A percentile compares a stretch with the other conserved stretches of the same genome.
Conservation (phyloP, 2,329 filamentous ascomycete species). For the Sclerotinia subarctica region DNA sequence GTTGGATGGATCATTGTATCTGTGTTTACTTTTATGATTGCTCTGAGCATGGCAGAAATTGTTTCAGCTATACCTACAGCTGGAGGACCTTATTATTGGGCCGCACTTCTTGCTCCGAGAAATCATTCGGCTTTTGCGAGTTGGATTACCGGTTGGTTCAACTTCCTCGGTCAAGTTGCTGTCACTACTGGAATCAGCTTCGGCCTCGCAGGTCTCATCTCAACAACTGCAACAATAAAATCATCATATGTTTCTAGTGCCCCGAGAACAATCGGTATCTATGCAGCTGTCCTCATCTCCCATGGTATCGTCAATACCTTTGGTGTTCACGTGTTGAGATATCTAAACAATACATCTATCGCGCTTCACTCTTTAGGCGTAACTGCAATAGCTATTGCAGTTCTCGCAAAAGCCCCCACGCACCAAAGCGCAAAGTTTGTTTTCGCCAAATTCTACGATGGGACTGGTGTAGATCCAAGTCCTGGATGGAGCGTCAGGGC, state of each 20-base stretch:
- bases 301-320: slow-evolving; percentile 57
- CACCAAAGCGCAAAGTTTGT: slow-evolving; percentile 55
- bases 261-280: slow-evolving; percentile 54
- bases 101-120: slow-evolving; percentile 53
- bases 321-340: slow-evolving; percentile 52
- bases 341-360: slow-evolving; percentile 57
- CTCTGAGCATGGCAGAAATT: slow-evolving; percentile 56
- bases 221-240: slow-evolving; percentile 46
- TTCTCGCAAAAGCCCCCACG: slow-evolving; percentile 55
- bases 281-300: slow-evolving; percentile 53
- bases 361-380: slow-evolving; percentile 53
- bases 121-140: slow-evolving; percentile 45
- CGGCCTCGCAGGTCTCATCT: slow-evolving; percentile 46
- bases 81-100: slow-evolving; percentile 60
- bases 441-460: slow-evolving; percentile 53
- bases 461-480: slow-evolving; percentile 43
- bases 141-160: slow-evolving; percentile 51
- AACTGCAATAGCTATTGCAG: slow-evolving; percentile 51
- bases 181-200: slow-evolving; percentile 49
- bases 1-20: slow-evolving; percentile 54
- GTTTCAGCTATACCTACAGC: slow-evolving; percentile 57
- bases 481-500: slow-evolving; percentile 53
- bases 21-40: slow-evolving; percentile 54
- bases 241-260: slow-evolving; percentile 45
- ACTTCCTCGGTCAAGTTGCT: slow-evolving; percentile 48